These are phyloP conservation scores for Apodospora peruviana DNA, from an alignment of 495 filamentous ascomycete genomes.

Conservation along the genomic window DNA sequence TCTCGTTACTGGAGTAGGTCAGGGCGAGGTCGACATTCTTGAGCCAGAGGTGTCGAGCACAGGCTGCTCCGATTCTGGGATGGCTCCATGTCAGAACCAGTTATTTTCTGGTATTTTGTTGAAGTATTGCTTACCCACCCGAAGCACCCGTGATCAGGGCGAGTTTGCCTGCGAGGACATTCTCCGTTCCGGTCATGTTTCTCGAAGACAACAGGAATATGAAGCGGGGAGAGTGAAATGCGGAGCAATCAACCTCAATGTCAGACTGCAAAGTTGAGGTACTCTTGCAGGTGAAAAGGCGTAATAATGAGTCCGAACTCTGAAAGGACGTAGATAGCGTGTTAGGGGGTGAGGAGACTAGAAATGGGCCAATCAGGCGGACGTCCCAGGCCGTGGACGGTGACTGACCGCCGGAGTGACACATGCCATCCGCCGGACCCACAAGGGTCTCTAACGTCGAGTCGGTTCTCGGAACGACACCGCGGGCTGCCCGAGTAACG, in stretches of 20 bases:
- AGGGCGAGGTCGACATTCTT: constrained; percentile 54
- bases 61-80: constrained; percentile 55
- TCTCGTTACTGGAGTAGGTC: constrained; percentile 51
- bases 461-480: too few relatives aligned
- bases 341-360: too few relatives aligned
- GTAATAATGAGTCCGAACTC: background rate
- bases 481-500: too few relatives aligned
- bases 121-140: constrained; percentile 47
- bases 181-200: constrained; percentile 31
- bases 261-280: too few relatives aligned
- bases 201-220: too few relatives aligned
- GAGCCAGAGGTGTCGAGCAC: constrained; percentile 49
- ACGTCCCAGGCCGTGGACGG: too few relatives aligned
- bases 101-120: background rate
- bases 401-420: too few relatives aligned
- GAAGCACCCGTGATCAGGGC: constrained; percentile 63
- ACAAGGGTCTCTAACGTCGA: too few relatives aligned
- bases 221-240: background rate
- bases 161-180: constrained; percentile 52
- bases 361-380: too few relatives aligned
- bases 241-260: background rate
- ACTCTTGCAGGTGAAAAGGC: too few relatives aligned
- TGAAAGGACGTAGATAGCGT: too few relatives aligned
- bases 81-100: background rate
- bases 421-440: too few relatives aligned